Base-by-base conservation (phyloP, 2,329 filamentous ascomycete genomes). In the Fusarium sambucinum region DNA sequence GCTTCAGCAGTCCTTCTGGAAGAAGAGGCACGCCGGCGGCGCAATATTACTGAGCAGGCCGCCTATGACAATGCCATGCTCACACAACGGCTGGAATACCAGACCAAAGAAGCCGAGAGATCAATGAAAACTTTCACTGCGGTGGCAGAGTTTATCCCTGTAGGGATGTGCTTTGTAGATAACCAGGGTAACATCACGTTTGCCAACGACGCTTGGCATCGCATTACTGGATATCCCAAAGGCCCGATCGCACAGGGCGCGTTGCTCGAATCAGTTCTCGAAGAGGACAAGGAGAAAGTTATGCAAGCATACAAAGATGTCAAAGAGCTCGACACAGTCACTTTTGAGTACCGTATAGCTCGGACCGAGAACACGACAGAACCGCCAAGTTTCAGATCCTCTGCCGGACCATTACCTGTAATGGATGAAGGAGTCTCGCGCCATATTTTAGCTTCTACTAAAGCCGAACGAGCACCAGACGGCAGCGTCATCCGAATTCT, bases 101-200 rank as follows among this genome's bases (percentile, higher is more conserved):
- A 83, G 71, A 85, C 81, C 13, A 80, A 82, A 58, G 82, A 85
- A 67, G 79, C 82, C 4, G 81, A 80, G n/a, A 80, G 84, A 59
- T 83, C 85, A 44, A 87, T 90, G 57, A 86, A 87, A 32, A 87
- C 89, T 55, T 92, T 93, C 68, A 88, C 89, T 10, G 83, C 87
- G 7, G 90, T 93, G 78, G 89, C 90, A 3, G 90, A 92, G 70
- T 89, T 92, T 52, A 89, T 91, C 3, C 91, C 91, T 0, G 88
- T 92, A 2, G 91, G 91, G 19, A 89, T 93, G 79, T 92, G 90
- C 72, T 91, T 93, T 60, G 87, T 89, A 13, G 86, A 91, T 72
- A 82, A 84, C 3, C 80, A 85, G 48, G 91, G 90, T 14, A 85
- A 86, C 38, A 86, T 93, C 59, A 87, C 85, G 1, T 93, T 90